Evolutionary conservation across 2,329 filamentous ascomycete species (phyloP).

Genomic region (Macroventuria anomochaeta): DNA sequence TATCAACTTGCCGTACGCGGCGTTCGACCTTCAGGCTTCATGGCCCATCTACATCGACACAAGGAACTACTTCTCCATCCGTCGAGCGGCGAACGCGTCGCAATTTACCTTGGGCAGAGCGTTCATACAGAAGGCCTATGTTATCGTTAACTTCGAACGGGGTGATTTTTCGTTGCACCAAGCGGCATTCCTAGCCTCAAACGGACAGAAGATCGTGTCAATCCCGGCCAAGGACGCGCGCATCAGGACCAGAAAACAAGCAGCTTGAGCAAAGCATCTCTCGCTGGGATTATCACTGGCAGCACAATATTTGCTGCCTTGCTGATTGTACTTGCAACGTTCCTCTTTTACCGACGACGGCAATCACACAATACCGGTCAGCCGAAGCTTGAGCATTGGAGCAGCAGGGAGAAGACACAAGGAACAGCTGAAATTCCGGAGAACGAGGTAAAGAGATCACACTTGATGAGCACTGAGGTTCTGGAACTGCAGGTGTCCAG

Average conservation of each 20-base stretch:
- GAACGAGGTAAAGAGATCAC: neutral
- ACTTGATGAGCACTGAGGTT: neutral
- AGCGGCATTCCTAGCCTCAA: neutral
- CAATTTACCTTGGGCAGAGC: constrained; percentile 42
- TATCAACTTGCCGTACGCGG: constrained; percentile 40
- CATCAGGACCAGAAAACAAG: too few relatives aligned
- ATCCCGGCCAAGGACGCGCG: neutral
- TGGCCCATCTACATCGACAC: constrained; percentile 23
- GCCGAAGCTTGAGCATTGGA: neutral
- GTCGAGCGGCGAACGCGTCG: constrained; percentile 25
- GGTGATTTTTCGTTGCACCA: constrained; percentile 31
- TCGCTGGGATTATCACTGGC: neutral
- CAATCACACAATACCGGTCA: neutral
- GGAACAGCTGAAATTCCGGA: neutral
- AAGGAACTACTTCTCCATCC: constrained; percentile 42
- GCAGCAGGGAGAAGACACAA: neutral
- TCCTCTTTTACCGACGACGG: neutral
- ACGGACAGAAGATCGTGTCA: neutral
- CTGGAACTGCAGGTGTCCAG: neutral
- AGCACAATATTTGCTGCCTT: neutral
- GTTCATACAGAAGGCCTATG: constrained; percentile 48
- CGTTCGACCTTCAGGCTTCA: constrained; percentile 32
- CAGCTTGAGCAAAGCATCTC: neutral
- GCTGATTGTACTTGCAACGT: neutral
- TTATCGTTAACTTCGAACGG: constrained; percentile 46